Conservation (phyloP, 116 monocot species). For the Phalaenopsis hybrid region DNA sequence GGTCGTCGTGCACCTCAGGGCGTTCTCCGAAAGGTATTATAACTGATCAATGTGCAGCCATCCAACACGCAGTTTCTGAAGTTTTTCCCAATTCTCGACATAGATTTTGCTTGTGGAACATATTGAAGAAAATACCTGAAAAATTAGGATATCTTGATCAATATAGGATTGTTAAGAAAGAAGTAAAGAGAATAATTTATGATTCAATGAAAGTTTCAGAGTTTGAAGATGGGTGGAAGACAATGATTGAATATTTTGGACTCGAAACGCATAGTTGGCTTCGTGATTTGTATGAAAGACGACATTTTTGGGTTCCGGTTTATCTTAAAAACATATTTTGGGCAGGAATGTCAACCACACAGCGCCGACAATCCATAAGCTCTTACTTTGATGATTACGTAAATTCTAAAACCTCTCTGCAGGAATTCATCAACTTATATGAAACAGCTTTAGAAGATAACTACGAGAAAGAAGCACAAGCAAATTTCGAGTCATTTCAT, state of each 20-base stretch:
- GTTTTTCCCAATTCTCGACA: background rate
- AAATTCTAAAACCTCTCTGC: conserved; percentile 5
- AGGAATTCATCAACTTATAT: conserved; percentile 4
- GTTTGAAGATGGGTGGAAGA: conserved; percentile 9
- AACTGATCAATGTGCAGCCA: conserved; percentile 4
- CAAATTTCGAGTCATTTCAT: background rate
- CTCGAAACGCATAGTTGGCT: conserved; percentile 1
- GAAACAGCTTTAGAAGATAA: conserved; percentile 5
- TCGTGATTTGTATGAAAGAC: background rate
- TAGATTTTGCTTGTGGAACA: background rate
- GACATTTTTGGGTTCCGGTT: conserved; percentile 5
- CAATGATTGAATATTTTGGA: background rate
- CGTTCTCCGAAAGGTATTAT: conserved; percentile 1
- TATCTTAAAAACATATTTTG: conserved; percentile 1
- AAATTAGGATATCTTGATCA: background rate
- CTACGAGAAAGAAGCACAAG: conserved; percentile 12
- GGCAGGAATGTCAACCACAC: conserved; percentile 10
- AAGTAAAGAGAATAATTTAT: background rate
- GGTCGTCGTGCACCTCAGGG: background rate
- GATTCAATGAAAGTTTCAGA: conserved; percentile 1
- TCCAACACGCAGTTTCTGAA: conserved; percentile 1
- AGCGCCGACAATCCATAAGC: background rate
- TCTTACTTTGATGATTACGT: conserved; percentile 9
- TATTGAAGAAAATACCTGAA: conserved; percentile 10
- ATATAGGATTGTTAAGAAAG: background rate